Conservation (phyloP, 352 stramenopile species). For the Pythium plurisporium region DNA sequence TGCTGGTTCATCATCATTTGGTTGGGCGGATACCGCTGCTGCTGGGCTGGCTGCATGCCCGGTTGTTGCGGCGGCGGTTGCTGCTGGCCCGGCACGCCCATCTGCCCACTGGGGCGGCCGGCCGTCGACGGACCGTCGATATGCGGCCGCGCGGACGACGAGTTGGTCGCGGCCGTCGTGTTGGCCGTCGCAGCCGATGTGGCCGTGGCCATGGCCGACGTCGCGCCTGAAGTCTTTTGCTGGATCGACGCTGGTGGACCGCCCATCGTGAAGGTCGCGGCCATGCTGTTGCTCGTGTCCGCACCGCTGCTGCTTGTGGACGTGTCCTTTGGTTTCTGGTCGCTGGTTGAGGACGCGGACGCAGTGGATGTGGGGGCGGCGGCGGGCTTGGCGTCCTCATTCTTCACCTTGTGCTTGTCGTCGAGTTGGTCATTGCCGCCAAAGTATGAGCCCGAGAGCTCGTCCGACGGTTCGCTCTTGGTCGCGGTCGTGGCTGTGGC, state of each 20-base stretch:
- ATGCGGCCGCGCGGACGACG: conserved; percentile 65
- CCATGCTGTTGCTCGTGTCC: conserved; percentile 11
- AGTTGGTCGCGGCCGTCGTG: conserved; percentile 27
- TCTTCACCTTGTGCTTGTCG: conserved; percentile 33
- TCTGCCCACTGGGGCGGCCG: conserved; percentile 7
- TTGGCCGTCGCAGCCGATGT: not conserved
- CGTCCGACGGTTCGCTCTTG: conserved; percentile 26
- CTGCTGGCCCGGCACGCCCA: conserved; percentile 10
- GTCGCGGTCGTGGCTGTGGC: conserved; percentile 9
- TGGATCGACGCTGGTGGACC: conserved; percentile 8
- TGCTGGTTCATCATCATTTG: conserved; percentile 73
- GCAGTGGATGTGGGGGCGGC: too few relatives aligned
- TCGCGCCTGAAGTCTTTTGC: conserved; percentile 19
- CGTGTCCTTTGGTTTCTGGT: conserved; percentile 17
- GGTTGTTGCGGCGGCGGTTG: conserved; percentile 29
- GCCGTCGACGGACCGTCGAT: conserved; percentile 41
- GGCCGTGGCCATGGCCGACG: conserved; percentile 28
- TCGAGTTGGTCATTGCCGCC: conserved; percentile 46
- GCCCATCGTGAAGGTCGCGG: conserved; percentile 14
- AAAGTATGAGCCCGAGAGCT: conserved; percentile 62
- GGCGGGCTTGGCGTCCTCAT: conserved; percentile 28
- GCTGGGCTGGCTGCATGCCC: conserved; percentile 31
- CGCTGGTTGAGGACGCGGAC: too few relatives aligned
- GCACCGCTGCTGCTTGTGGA: conserved; percentile 1
- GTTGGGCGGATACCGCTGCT: conserved; percentile 53